These are phyloP conservation scores for Entoloma clypeatum DNA, from an alignment of 1,284 basidiomycete genomes.

Conservation along the genomic window DNA sequence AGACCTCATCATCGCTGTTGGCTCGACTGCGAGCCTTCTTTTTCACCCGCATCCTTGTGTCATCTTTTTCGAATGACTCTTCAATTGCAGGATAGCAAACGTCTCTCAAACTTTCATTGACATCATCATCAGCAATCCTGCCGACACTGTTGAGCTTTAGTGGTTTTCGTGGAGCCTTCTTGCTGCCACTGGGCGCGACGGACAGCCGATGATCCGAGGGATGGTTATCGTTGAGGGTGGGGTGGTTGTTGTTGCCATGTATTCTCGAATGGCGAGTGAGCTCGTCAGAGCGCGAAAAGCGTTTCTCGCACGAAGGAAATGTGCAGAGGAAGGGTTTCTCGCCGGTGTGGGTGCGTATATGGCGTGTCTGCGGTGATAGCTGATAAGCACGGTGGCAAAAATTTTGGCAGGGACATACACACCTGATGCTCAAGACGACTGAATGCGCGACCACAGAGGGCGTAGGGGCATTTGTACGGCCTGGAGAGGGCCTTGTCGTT, in stretches of 20 bases:
- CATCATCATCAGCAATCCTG: slow-evolving; percentile 19
- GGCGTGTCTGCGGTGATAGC: slow-evolving; percentile 70
- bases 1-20: slow-evolving; percentile 76
- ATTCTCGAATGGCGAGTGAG: slow-evolving; percentile 95
- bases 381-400: slow-evolving; percentile 17
- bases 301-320: slow-evolving; percentile 94
- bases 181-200: not conserved
- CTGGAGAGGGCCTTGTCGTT: slow-evolving; percentile 62
- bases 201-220: not conserved
- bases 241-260: slow-evolving; percentile 57
- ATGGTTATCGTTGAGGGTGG: not conserved
- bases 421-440: slow-evolving; percentile 93
- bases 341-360: slow-evolving; percentile 97
- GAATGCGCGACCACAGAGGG: slow-evolving; percentile 86
- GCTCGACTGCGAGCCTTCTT: slow-evolving; percentile 76
- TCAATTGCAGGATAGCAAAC: slow-evolving; percentile 10
- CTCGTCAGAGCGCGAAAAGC: slow-evolving; percentile 96
- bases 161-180: slow-evolving; percentile 11
- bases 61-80: slow-evolving; percentile 6
- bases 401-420: slow-evolving; percentile 28
- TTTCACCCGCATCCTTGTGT: slow-evolving; percentile 41
- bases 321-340: slow-evolving; percentile 96
- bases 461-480: slow-evolving; percentile 95
- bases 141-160: not conserved
- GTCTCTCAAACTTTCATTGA: not conserved